Evolutionary conservation across 2,329 filamentous ascomycete species (phyloP), one percentile per base, ranked within the genome.

Genomic region (Arthroderma sp.): DNA sequence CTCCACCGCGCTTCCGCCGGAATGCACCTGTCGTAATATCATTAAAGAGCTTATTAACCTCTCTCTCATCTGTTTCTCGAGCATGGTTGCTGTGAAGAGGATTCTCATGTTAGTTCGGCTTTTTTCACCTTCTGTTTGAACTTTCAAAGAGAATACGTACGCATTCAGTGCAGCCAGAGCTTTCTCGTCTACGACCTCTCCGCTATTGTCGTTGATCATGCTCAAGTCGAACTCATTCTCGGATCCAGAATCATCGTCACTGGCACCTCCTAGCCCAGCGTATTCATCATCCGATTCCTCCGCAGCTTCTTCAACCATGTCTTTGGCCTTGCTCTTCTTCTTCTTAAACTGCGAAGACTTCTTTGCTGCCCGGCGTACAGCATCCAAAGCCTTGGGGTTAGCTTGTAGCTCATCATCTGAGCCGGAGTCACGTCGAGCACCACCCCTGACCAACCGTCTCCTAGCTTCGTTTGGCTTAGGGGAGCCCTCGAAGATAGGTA

Each of bases 201-300:
- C 77, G 45, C 77, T 78, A 27, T 82, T 78, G 57, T 96, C 88
- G 56, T 91, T 84, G 58, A 98, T 94, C 78, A 98, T 93, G 50
- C 86, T 80, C 54, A 83, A 77, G 50, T 91, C 77, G 46, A 84
- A 78, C 32, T 82, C 83, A 48, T 85, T 77, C 47, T 87, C 83
- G 45, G 81, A 82, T 37, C 75, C 82, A 38, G 79, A 81, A 51
- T 89, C 86, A 53, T 96, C 89, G 48, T 89, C 88, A 62, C 88
- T 89, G 7, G 72, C 82, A 50, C 91, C 91, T 53, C 91, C 91
- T 6, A 98, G 72, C 4, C 91, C 91, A 34, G 88, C 89, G 61
- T 96, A 98, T 63, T 98, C 91, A 60, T 98, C 91, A 59, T 98
- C 93, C 0, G 91, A 98, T 65, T 98, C 91, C 56, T 94, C 86